Conservation (phyloP, 345 rosid species). For the Erodium maritimum region DNA sequence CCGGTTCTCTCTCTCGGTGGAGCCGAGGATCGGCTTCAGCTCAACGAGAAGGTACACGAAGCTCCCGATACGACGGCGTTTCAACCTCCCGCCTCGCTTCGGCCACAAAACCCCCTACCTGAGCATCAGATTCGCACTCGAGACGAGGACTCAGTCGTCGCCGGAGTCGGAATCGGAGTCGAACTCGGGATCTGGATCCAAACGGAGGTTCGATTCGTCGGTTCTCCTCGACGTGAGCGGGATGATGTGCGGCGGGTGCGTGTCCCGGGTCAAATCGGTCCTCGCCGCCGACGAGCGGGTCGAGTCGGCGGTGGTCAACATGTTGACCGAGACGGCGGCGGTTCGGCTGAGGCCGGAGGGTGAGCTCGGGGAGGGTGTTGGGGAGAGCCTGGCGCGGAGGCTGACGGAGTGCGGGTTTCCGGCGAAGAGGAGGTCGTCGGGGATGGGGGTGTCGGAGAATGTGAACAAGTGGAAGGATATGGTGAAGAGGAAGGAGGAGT, state of each 20-base stretch:
- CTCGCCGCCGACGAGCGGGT: constrained; percentile 66
- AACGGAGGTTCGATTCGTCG: constrained; percentile 19
- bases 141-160: constrained; percentile 23
- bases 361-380: constrained; percentile 22
- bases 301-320: constrained; percentile 74
- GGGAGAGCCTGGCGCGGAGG: constrained; percentile 55
- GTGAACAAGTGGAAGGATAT: constrained; percentile 75
- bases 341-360: constrained; percentile 42
- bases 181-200: constrained; percentile 2
- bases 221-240: constrained; percentile 69
- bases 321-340: constrained; percentile 86
- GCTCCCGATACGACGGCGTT: constrained; percentile 13
- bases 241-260: constrained; percentile 96
- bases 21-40: constrained; percentile 17
- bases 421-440: constrained; percentile 64
- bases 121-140: constrained; percentile 33
- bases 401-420: constrained; percentile 78
- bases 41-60: constrained; percentile 5
- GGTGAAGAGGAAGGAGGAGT: constrained; percentile 66
- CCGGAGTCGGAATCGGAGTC: constrained; percentile 13
- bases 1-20: constrained; percentile 4
- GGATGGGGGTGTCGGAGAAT: constrained; percentile 61
- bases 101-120: constrained; percentile 15
- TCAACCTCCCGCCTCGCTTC: constrained; percentile 11
- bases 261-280: constrained; percentile 66